These are phyloP conservation scores for Santalum album DNA, from an alignment of 164 flowering plant genomes.

Conservation along the genomic window DNA sequence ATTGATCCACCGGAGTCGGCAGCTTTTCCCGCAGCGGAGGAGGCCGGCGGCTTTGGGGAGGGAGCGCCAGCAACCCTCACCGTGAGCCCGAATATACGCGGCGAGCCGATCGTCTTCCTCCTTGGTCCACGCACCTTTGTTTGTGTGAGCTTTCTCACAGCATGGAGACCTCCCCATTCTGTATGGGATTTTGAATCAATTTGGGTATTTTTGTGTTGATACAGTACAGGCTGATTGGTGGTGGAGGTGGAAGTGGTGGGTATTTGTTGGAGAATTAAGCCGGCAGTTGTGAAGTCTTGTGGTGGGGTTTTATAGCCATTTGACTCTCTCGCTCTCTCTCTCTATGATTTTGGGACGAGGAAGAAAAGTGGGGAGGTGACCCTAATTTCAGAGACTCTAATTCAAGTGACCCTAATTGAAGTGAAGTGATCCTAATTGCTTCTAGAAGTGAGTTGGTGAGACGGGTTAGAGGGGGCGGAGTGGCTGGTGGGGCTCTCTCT, in stretches of 20 bases:
- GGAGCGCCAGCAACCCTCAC: slow-evolving; percentile 98
- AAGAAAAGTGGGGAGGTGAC: slow-evolving; percentile 15
- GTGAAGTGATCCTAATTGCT: no score
- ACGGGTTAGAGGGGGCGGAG: slow-evolving; percentile 47
- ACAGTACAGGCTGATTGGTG: not conserved
- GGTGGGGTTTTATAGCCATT: slow-evolving; percentile 20
- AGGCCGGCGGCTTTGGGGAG: slow-evolving; percentile 97
- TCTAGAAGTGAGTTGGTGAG: slow-evolving; percentile 95
- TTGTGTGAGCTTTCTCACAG: slow-evolving; percentile 97
- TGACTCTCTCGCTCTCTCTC: slow-evolving; percentile 18
- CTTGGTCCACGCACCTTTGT: slow-evolving; percentile 99
- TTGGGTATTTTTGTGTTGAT: not conserved
- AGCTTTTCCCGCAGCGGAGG: slow-evolving; percentile 92
- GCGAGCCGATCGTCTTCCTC: slow-evolving; percentile 94
- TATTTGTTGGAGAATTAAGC: not conserved
- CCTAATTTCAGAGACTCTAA: no score
- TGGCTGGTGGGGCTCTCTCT: slow-evolving; percentile 8
- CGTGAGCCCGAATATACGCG: slow-evolving; percentile 83
- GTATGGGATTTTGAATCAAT: no score
- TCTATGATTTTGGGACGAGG: not conserved
- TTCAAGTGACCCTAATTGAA: no score
- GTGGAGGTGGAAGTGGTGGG: not conserved
- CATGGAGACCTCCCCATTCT: slow-evolving; percentile 97
- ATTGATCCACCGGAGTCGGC: slow-evolving; percentile 95
- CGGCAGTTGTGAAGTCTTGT: not conserved